These are phyloP conservation scores for Aspergillus melleus DNA, from an alignment of 2,329 filamentous ascomycete species.

Conservation along the genomic window DNA sequence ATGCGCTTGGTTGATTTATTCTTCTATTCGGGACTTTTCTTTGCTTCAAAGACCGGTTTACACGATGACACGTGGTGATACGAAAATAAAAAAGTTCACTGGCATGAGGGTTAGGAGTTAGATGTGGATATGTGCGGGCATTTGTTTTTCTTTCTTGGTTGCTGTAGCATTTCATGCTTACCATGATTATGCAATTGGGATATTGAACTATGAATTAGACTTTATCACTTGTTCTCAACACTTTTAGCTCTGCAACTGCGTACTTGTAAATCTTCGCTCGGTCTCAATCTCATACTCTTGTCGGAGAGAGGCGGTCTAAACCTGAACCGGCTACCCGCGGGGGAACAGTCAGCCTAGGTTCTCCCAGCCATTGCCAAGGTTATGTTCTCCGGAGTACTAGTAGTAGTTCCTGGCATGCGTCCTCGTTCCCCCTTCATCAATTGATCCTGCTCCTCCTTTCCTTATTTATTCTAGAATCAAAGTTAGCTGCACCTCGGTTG, in stretches of 20 bases:
- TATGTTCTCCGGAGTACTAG: background rate
- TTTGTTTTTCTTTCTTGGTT: conserved; percentile 9
- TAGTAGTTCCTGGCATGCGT: background rate
- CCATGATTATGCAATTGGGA: background rate
- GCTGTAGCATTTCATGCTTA: background rate
- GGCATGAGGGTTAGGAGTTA: conserved; percentile 35
- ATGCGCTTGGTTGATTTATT: conserved; percentile 5
- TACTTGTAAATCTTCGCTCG: background rate
- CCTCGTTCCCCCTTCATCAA: background rate
- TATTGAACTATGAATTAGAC: background rate
- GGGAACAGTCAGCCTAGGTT: conserved; percentile 15
- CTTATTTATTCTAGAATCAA: background rate
- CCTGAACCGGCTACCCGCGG: conserved; percentile 7
- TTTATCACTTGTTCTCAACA: background rate
- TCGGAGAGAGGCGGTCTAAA: background rate
- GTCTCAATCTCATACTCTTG: too few species aligned
- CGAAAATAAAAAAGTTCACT: conserved; percentile 31
- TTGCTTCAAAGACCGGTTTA: conserved; percentile 22
- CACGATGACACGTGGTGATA: conserved; percentile 29
- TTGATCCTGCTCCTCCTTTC: background rate
- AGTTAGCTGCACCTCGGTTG: background rate
- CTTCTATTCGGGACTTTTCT: conserved; percentile 19
- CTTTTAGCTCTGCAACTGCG: background rate
- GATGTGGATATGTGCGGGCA: conserved; percentile 25
- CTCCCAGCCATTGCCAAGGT: background rate